Base-by-base conservation (phyloP, 306 rosid species). In the Vigna reflexopilosa region DNA sequence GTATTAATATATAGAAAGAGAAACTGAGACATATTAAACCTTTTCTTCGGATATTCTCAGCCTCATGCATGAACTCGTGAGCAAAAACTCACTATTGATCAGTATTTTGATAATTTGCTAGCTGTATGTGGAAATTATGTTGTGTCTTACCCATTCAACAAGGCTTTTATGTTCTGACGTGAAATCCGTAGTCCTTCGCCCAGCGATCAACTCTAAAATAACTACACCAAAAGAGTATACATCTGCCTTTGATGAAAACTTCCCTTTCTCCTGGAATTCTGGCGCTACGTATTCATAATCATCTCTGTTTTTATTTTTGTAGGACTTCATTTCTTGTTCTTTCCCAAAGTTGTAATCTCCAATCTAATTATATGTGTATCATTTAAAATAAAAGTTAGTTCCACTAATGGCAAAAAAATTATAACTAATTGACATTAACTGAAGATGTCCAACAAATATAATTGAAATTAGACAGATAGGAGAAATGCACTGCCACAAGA, bases 141-240 rank as follows among this genome's bases (percentile, higher is more conserved):
- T 20, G 30, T 47, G 30, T 36, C 51, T 78, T 84, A 86, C 90
- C 90, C 90, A 86, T 75, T 44, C 86, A 14, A 66, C 74, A 19
- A 86, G 87, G 54, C 57, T 66, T 84, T 75, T 84, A n/a, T 66
- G 77, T 75, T 83, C 84, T 50, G 74, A 48, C 17, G 71, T 59
- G 17, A 76, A 44, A 24, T 80, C 80, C 0, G 74, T 58, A 63
- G 77, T 80, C 44, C 76, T 86, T 14, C 59, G 24, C 54, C 90
- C 87, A 17, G 87, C 51, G 59, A 86, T 86, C 74, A 86, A 72
- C 86, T 84, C 87, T 78, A 86, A 79, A 50, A 84, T 77, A 71
- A 86, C 69, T 76, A 86, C 61, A 3, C 87, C 90, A 48, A 86
- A 81, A 1, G 87, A 84, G 80, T 86, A 86, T 24, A 81, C 84